Evolutionary conservation across 257 asterid species (phyloP).

Genomic region (Dorcoceras hygrometricum): DNA sequence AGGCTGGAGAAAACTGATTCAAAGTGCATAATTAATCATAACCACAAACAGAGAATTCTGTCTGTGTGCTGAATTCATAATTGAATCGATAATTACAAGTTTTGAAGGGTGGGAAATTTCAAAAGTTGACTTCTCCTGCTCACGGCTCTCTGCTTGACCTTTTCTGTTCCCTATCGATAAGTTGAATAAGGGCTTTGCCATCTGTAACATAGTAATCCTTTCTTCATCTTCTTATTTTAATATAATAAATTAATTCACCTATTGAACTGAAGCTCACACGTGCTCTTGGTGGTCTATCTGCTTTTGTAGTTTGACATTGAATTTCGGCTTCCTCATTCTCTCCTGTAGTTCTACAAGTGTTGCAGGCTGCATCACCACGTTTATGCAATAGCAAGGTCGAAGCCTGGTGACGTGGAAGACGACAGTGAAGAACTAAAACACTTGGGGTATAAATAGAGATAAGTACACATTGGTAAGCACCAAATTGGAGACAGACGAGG

Average conservation of each 20-base stretch:
- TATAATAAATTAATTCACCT: conserved; percentile 5
- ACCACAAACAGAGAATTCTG: neutral
- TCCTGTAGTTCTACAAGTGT: conserved; percentile 24
- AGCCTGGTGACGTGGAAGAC: conserved; percentile 45
- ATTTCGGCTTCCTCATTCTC: conserved; percentile 35
- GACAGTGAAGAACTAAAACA: conserved; percentile 20
- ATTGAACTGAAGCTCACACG: conserved; percentile 45
- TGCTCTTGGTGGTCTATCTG: conserved; percentile 58
- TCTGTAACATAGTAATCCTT: conserved; percentile 36
- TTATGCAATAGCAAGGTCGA: conserved; percentile 38
- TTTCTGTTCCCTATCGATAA: conserved; percentile 29
- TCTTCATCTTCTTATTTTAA: conserved; percentile 13
- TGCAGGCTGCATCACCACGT: conserved; percentile 33
- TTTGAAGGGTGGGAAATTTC: conserved; percentile 35
- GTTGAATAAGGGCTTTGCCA: conserved; percentile 24
- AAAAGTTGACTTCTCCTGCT: conserved; percentile 30
- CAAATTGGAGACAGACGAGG: conserved; percentile 60
- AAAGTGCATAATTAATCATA: neutral
- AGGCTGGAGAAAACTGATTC: neutral
- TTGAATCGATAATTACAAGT: conserved; percentile 28
- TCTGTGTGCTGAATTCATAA: neutral
- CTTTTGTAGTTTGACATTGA: conserved; percentile 32
- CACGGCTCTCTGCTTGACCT: conserved; percentile 32
- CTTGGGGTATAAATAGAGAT: conserved; percentile 20
- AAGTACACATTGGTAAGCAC: conserved; percentile 40